Conservation (phyloP, 768 basidiomycete genomes). For the Phylloporus sp. region DNA sequence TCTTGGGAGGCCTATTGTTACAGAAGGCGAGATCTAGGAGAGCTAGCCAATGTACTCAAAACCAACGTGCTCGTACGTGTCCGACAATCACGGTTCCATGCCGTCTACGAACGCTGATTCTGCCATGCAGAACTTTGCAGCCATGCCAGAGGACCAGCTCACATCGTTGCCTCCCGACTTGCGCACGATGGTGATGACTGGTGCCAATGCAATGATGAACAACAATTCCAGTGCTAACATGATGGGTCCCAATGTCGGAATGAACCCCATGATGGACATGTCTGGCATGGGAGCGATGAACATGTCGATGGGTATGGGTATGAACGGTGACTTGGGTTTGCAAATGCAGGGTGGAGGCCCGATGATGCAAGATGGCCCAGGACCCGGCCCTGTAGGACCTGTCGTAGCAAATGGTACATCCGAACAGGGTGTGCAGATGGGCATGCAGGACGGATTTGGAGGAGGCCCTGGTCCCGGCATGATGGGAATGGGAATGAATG, state of each 20-base stretch:
- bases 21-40: conserved; percentile 74
- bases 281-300: conserved; percentile 52
- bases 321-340: conserved; percentile 67
- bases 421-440: conserved; percentile 37
- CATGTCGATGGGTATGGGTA: conserved; percentile 53
- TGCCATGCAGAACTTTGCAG: conserved; percentile 61
- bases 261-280: conserved; percentile 82
- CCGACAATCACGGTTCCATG: neutral
- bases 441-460: conserved; percentile 39
- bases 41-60: conserved; percentile 74
- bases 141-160: conserved; percentile 78
- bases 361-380: conserved; percentile 52
- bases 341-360: conserved; percentile 40
- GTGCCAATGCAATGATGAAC: conserved; percentile 73
- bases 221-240: conserved; percentile 49
- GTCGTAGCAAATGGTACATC: conserved; percentile 35
- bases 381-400: conserved; percentile 28
- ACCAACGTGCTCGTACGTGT: conserved; percentile 72
- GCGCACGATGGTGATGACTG: conserved; percentile 83
- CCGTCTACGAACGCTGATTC: conserved; percentile 4
- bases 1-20: conserved; percentile 93
- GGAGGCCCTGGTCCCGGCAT: conserved; percentile 46
- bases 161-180: conserved; percentile 74
- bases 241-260: conserved; percentile 47
- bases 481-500: conserved; percentile 69